phyloP scores from a whole-genome alignment of 495 filamentous ascomycete species.

The Neurospora sp. region DNA sequence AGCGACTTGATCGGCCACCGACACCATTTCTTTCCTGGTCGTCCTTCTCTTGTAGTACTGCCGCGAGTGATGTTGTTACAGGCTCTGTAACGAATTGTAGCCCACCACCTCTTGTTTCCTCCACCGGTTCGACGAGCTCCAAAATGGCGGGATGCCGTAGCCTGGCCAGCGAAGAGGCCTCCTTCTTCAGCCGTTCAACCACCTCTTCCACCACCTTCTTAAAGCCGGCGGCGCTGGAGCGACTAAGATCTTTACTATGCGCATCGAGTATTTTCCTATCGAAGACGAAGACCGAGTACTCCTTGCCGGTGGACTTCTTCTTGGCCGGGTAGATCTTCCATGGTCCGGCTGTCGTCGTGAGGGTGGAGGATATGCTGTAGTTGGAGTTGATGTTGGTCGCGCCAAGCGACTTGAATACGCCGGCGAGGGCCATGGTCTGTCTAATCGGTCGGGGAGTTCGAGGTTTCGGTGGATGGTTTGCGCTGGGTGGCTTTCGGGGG shows the following conservation, averaged over 20 bases:
- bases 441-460: neutral
- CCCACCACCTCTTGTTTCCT: slow-evolving; percentile 82
- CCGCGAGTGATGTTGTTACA: slow-evolving; percentile 78
- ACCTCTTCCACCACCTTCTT: slow-evolving; percentile 81
- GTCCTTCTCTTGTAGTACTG: slow-evolving; percentile 78
- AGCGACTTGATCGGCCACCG: slow-evolving; percentile 62
- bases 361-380: slow-evolving; percentile 64
- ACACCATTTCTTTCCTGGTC: slow-evolving; percentile 63
- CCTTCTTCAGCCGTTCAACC: slow-evolving; percentile 79
- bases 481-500: neutral
- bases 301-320: slow-evolving; percentile 82
- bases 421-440: slow-evolving; percentile 66
- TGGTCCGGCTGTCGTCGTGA: slow-evolving; percentile 66
- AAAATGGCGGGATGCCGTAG: slow-evolving; percentile 85
- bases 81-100: slow-evolving; percentile 92
- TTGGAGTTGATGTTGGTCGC: slow-evolving; percentile 81
- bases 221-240: slow-evolving; percentile 48
- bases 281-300: slow-evolving; percentile 89
- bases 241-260: slow-evolving; percentile 45
- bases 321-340: slow-evolving; percentile 98
- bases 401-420: slow-evolving; percentile 81
- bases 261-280: slow-evolving; percentile 76
- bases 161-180: slow-evolving; percentile 75
- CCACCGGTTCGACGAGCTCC: slow-evolving; percentile 88
- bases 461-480: neutral